Evolutionary conservation across 2,329 filamentous ascomycete species (phyloP), one percentile per base, ranked within the genome.

Genomic region (Aspergillus latus): DNA sequence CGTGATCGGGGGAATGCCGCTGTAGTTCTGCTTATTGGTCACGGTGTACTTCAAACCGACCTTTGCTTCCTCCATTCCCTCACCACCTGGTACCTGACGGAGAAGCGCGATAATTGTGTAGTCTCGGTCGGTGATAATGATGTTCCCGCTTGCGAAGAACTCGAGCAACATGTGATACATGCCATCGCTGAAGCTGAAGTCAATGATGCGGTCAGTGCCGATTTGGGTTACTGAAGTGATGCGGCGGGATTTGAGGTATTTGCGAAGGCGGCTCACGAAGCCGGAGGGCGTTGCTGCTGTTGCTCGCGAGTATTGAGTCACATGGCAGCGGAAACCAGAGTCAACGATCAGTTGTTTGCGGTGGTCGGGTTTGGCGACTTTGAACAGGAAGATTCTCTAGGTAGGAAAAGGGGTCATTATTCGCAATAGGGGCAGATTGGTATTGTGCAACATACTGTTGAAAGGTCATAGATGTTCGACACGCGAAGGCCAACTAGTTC

Each of bases 91-190:
- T 1, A 97, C 93, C 61, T 88, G 87, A 54, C 94, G 85, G 63
- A 94, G 79, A 16, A 99, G 76, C 0, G 89, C 86, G 36, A 97
- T 72, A 54, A 97, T 92, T 60, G 88, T 94, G 51, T 92, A 78
- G 26, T 95, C 87, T 49, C 82, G 83, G 69, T 97, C 92, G 2
- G 94, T 96, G 52, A 99, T 80, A 59, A 99, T 90, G 59, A 99
- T 88, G 70, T 99, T 99, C 45, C 94, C 94, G 51, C 90, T 89
- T 1, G 94, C 93, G 71, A 96, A 99, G 77, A 99, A 99, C 75
- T 99, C 94, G 29, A 99, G 78, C 70, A 91, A 97, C 21, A 99
- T 74, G 42, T 88, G 83, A 70, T 95, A 97, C 64, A 87, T 82
- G 9, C 94, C 94, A 78, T 97, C 92, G 65, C 90, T 95, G 71